Conservation (phyloP, 129 eudicot genomes). For the Pulicaria dysenterica region DNA sequence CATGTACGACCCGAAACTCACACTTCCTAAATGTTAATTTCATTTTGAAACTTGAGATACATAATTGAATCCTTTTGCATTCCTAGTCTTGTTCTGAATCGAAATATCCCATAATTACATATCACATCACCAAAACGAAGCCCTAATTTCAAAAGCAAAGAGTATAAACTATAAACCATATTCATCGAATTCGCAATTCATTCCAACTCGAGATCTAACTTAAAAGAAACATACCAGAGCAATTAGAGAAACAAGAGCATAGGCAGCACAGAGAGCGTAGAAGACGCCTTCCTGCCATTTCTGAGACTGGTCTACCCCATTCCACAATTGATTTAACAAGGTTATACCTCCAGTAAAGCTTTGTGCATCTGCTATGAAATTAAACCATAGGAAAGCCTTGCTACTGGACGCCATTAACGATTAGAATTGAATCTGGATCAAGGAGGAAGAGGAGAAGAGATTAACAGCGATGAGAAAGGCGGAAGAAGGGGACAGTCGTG, state of each 20-base stretch:
- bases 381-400: slow-evolving; percentile 25
- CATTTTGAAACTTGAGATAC: background rate
- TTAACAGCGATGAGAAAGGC: slow-evolving; percentile 32
- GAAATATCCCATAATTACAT: background rate
- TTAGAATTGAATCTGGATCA: slow-evolving; percentile 10
- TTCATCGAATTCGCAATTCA: background rate
- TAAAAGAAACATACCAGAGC: slow-evolving; percentile 50
- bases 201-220: slow-evolving; percentile 1
- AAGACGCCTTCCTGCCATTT: slow-evolving; percentile 48
- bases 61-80: background rate
- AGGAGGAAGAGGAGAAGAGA: slow-evolving; percentile 1
- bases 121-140: background rate
- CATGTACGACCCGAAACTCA: too few relatives aligned
- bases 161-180: background rate
- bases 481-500: slow-evolving; percentile 27
- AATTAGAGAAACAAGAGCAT: slow-evolving; percentile 56
- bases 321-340: slow-evolving; percentile 43
- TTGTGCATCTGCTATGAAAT: slow-evolving; percentile 27
- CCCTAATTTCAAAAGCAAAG: slow-evolving; percentile 3
- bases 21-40: background rate
- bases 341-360: slow-evolving; percentile 3
- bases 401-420: slow-evolving; percentile 32
- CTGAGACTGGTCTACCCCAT: slow-evolving; percentile 34
- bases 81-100: background rate
- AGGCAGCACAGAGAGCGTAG: slow-evolving; percentile 56